Percentiles rank a stretch among this genome's conserved stretches.
Conservation (phyloP, 2,329 filamentous ascomycete species). For the Aciculosporium take region DNA sequence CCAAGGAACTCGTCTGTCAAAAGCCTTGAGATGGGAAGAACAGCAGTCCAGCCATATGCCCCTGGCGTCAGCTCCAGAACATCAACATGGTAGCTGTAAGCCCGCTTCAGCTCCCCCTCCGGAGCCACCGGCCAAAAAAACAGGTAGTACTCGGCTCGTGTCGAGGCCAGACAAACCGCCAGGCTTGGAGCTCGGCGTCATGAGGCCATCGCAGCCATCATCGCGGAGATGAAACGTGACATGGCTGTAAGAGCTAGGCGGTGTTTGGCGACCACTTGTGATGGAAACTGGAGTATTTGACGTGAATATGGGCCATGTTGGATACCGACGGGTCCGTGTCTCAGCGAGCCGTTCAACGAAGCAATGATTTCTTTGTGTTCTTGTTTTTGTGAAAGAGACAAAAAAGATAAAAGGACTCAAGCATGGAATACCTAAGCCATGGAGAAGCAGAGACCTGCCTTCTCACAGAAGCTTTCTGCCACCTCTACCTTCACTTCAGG, state of each 20-base stretch:
- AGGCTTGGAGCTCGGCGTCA: constrained; percentile 26
- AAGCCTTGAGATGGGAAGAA: constrained; percentile 35
- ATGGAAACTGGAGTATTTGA: constrained; percentile 20
- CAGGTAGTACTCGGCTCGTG: constrained; percentile 29
- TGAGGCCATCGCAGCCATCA: constrained; percentile 36
- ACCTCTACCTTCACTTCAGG: too few species aligned
- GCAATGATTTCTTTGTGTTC: background rate
- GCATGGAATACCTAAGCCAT: too few species aligned
- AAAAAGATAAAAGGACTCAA: too few species aligned
- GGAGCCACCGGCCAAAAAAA: constrained; percentile 36
- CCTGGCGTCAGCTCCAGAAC: constrained; percentile 30
- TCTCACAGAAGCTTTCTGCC: too few species aligned
- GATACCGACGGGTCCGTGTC: background rate
- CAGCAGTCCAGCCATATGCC: constrained; percentile 38
- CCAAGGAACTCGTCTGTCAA: constrained; percentile 33
- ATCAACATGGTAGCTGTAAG: constrained; percentile 36
- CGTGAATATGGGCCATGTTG: constrained; percentile 11
- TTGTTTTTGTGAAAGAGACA: too few species aligned
- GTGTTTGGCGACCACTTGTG: constrained; percentile 34
- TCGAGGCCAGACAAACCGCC: constrained; percentile 27
- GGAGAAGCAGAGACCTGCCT: too few species aligned
- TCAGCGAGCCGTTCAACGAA: background rate
- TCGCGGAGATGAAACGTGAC: constrained; percentile 34
- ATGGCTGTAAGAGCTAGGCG: constrained; percentile 30
- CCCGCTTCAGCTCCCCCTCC: constrained; percentile 33